Evolutionary conservation across 768 basidiomycete species (phyloP), one percentile per base, ranked within the genome.

Genomic region (Auricularia sp.): DNA sequence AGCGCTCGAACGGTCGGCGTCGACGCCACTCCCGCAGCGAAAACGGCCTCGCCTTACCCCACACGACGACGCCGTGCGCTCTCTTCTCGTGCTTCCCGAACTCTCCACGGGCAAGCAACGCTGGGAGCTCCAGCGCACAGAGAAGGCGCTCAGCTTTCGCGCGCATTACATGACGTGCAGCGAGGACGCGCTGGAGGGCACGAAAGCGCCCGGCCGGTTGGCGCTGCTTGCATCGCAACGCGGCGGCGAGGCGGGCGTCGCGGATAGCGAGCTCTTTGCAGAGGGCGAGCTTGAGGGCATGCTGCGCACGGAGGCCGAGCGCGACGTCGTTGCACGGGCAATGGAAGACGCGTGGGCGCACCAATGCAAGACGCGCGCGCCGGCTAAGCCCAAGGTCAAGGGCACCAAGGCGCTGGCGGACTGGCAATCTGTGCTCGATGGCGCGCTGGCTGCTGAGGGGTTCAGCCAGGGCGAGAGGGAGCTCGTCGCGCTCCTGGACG

Each of bases 201-300:
- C 73, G 67, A 63, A 74, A 61, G 59, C 70, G 29, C 89, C 85
- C 2, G 85, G 86, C 2, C 87, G 90, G 39, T 79, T 92, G 8
- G 88, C 90, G 67, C 74, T 86, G 34, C 80, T 92, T 39, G 75
- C 79, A 0, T 76, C 78, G 11, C 77, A 78, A 58, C 85, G 87
- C 54, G 86, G 88, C 56, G 86, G 85, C 42, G 79, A 74, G 42
- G 76, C 76, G 29, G 74, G 79, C 24, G 83, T 92, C 21, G 67
- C 69, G 1, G 90, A 93, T 66, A 85, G 89, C 7, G 90, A 92
- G 65, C 75, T 92, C 29, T 90, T 92, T 66, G 81, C 75, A 3
- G 80, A 83, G 36, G 87, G 84, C 2, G 90, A 92, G 72, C 72
- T 89, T 34, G 89, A 90, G 63, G 79, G 76, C 21, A 63, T 89